Evolutionary conservation across 768 basidiomycete species (phyloP), one percentile per base, ranked within the genome.

Genomic region (Mycena capillaripes): DNA sequence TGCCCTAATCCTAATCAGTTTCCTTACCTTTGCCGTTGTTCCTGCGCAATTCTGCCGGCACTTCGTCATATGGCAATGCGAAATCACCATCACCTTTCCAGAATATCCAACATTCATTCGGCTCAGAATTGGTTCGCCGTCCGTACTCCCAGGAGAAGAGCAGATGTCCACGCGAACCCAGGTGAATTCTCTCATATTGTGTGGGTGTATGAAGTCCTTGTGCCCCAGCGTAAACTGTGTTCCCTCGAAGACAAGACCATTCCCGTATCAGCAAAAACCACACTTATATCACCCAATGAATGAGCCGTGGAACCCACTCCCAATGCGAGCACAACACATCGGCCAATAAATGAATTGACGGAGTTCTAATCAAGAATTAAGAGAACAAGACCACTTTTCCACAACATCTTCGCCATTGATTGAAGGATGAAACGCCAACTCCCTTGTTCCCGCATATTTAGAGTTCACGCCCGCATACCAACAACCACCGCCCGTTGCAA

Each of bases 291-390:
- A 16, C 9, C 17, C 42, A 42, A 42, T 42, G 17, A 36, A 42
- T 19, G 42, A 42, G 17, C 4, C 42, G 42, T 10, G 4, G 42
- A 42, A 42, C 19, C 42, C 19, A 21, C 7, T 12, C 16, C 16
- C 14, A 48, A 48, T 8, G 9, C n/a, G 23, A 48, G n/a, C 21
- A 7, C 9, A 23, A 23, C 23, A 29, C 11, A 25, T 21, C 40
- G 58, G 57, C 38, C 38, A 59, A 59, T 59, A 59, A 59, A 27
- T 60, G 40, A 29, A 29, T 60, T 25, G 27, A 29, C 58, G 40
- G 8, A 4, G 30, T 16, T 16, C n/a, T n/a, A n/a, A n/a, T n/a
- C n/a, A n/a, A n/a, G n/a, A 52, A 52, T 46, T 17, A 46, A 46
- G 48, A 25, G 16, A 50, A 50, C 23, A 50, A 50, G 11, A 50